These are phyloP conservation scores for Saturnispora zaruensis DNA, from an alignment of 805 yeast species.

Conservation along the genomic window DNA sequence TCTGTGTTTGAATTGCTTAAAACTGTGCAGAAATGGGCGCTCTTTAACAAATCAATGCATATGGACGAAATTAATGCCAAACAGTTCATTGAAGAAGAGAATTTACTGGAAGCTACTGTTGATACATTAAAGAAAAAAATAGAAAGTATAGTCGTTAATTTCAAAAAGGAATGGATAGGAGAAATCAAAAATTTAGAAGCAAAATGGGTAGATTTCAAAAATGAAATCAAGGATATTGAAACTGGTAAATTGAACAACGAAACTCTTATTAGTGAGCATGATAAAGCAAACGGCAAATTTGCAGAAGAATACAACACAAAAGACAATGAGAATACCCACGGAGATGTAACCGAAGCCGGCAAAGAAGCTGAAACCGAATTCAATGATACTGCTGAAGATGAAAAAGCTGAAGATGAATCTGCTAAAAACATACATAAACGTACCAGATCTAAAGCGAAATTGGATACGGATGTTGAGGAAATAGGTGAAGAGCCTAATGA, in stretches of 20 bases:
- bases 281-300: constrained; percentile 4
- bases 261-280: constrained; percentile 23
- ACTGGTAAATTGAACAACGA: constrained; percentile 34
- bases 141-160: constrained; percentile 3
- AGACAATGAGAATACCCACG: neutral
- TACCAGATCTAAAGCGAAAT: constrained; percentile 3
- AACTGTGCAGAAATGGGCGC: neutral
- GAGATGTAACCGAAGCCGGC: constrained; percentile 5
- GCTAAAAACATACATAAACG: constrained; percentile 4
- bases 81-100: neutral
- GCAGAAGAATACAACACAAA: neutral
- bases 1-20: neutral
- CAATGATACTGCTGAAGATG: neutral
- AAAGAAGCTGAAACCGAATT: constrained; percentile 6
- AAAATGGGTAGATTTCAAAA: constrained; percentile 27
- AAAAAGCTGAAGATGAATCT: neutral
- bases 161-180: constrained; percentile 26
- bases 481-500: constrained; percentile 9
- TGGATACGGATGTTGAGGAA: neutral
- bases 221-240: constrained; percentile 35
- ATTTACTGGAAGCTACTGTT: constrained; percentile 4
- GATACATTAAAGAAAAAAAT: neutral
- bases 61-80: neutral
- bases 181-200: constrained; percentile 34
- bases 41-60: neutral